Evolutionary conservation across 345 rosid genomes (phyloP).

Genomic region (Populus tremula): DNA sequence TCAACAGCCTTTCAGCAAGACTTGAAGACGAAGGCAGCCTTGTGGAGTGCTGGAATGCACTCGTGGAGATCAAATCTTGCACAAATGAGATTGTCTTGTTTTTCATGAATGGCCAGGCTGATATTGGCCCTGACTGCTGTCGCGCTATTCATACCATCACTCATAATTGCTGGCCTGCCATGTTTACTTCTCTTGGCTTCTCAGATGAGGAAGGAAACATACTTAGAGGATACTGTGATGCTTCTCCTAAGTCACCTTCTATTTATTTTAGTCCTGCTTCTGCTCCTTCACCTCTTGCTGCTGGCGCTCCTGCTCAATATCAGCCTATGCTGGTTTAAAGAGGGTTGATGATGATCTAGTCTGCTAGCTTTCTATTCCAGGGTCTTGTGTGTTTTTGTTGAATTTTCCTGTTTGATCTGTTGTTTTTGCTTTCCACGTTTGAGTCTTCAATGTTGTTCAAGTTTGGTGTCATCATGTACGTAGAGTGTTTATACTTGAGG

Average conservation of each 20-base stretch:
- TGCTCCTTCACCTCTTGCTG: conserved; percentile 18
- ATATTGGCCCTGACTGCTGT: conserved; percentile 60
- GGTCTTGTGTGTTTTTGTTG: background rate
- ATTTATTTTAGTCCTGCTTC: background rate
- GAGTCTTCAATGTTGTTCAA: background rate
- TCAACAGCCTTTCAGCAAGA: conserved; percentile 28
- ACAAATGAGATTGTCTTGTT: conserved; percentile 60
- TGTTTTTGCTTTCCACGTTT: background rate
- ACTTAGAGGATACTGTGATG: conserved; percentile 61
- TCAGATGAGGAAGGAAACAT: conserved; percentile 53
- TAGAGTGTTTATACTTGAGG: background rate
- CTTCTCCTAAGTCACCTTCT: conserved; percentile 4
- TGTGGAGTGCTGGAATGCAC: conserved; percentile 63
- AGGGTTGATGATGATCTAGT: background rate
- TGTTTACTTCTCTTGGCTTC: conserved; percentile 73
- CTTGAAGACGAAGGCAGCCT: conserved; percentile 41
- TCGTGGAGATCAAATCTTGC: conserved; percentile 64
- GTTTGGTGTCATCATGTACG: background rate
- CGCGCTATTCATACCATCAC: conserved; percentile 52
- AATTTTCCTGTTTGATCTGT: too few relatives aligned
- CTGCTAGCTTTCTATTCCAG: background rate
- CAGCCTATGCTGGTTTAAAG: background rate
- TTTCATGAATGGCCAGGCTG: conserved; percentile 59
- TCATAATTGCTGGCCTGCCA: conserved; percentile 71
- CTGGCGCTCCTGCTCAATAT: conserved; percentile 16